These are phyloP conservation scores for Parmales sp. DNA, from an alignment of 108 stramenopile genomes.

Conservation along the genomic window DNA sequence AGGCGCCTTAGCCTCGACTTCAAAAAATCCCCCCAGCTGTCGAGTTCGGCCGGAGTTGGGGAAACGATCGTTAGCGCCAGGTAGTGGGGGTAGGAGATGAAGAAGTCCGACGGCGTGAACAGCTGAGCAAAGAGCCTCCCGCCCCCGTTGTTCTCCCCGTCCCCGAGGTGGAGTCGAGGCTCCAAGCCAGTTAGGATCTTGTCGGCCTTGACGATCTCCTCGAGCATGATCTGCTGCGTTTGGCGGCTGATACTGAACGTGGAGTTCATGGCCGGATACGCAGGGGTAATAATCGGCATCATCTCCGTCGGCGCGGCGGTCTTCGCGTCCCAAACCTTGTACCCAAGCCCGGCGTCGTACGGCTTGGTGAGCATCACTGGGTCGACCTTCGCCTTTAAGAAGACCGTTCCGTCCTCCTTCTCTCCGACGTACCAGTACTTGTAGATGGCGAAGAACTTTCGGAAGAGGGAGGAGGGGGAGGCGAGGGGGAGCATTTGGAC, in stretches of 20 bases:
- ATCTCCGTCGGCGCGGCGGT: constrained; percentile 53
- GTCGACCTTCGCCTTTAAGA: constrained; percentile 77
- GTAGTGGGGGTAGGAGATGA: constrained; percentile 86
- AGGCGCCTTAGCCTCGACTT: constrained; percentile 82
- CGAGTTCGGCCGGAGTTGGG: constrained; percentile 69
- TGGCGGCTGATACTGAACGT: constrained; percentile 74
- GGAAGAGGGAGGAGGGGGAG: constrained; percentile 64
- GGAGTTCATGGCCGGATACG: constrained; percentile 97
- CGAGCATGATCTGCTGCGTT: constrained; percentile 68
- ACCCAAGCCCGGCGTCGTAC: constrained; percentile 68
- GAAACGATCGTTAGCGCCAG: constrained; percentile 83
- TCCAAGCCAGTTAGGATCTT: constrained; percentile 55
- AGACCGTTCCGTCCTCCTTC: too few species aligned
- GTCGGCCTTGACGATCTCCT: constrained; percentile 71
- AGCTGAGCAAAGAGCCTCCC: constrained; percentile 60
- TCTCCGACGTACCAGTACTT: constrained; percentile 78
- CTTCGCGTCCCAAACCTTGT: constrained; percentile 60
- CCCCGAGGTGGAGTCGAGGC: not conserved
- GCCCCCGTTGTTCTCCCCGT: constrained; percentile 18
- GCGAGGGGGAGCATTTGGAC: constrained; percentile 89
- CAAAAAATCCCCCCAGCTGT: constrained; percentile 84
- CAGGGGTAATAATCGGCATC: constrained; percentile 96
- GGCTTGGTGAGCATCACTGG: constrained; percentile 73
- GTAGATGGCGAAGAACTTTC: constrained; percentile 82
- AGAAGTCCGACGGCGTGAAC: constrained; percentile 89